Evolutionary conservation across 1,284 basidiomycete species (phyloP).

Genomic region (Somion occarium): DNA sequence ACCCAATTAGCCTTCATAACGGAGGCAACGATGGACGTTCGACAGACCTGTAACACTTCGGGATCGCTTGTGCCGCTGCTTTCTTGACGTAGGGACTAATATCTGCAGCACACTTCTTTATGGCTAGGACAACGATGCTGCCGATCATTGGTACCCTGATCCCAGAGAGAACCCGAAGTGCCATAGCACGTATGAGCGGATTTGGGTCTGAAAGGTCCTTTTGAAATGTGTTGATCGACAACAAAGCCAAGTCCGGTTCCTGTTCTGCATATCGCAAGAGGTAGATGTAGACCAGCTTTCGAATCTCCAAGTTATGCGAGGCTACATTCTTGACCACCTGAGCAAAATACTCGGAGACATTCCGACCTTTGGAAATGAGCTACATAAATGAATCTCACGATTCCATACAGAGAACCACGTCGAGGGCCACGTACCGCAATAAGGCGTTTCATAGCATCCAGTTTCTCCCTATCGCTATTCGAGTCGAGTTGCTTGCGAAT

Average conservation of each 20-base stretch:
- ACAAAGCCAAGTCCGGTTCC: slow-evolving; percentile 90
- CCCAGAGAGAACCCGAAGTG: slow-evolving; percentile 87
- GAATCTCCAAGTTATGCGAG: slow-evolving; percentile 86
- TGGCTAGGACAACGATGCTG: slow-evolving; percentile 81
- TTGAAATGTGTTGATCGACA: slow-evolving; percentile 99
- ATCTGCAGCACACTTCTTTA: slow-evolving; percentile 89
- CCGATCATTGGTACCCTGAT: slow-evolving; percentile 88
- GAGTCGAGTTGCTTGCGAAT: slow-evolving; percentile 85
- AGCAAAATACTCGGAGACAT: slow-evolving; percentile 90
- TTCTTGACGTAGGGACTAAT: slow-evolving; percentile 93
- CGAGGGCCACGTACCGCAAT: slow-evolving; percentile 67
- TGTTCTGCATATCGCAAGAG: slow-evolving; percentile 89
- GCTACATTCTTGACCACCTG: slow-evolving; percentile 94
- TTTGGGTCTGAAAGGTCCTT: slow-evolving; percentile 91
- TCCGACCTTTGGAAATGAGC: slow-evolving; percentile 91
- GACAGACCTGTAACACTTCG: slow-evolving; percentile 79
- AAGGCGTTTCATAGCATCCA: slow-evolving; percentile 91
- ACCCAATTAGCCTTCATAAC: not conserved
- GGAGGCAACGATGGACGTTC: not conserved
- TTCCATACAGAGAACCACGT: not conserved
- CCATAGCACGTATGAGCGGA: slow-evolving; percentile 93
- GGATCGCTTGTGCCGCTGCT: slow-evolving; percentile 84
- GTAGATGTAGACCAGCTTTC: slow-evolving; percentile 98
- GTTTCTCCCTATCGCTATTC: slow-evolving; percentile 80
- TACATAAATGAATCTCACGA: slow-evolving; percentile 26